These are phyloP conservation scores for Globisporangium okanoganense DNA, from an alignment of 352 stramenopile genomes.

Conservation along the genomic window DNA sequence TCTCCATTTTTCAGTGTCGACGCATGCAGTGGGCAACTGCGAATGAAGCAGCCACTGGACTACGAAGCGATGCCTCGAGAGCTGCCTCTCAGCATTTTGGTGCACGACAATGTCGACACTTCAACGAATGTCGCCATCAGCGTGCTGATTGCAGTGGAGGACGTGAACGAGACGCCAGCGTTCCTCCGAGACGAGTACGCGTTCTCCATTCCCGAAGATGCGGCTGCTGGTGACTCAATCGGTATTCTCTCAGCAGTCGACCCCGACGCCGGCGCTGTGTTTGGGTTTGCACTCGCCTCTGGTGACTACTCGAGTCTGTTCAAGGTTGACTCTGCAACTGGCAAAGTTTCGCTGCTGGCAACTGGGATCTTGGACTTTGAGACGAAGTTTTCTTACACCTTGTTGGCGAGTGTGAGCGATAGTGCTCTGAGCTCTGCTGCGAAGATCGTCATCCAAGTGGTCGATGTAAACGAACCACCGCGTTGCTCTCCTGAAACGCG, in stretches of 20 bases:
- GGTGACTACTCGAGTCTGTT: constrained; percentile 1
- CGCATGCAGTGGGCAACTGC: constrained; percentile 43
- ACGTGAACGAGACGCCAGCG: constrained; percentile 5
- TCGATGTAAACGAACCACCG: constrained; percentile 11
- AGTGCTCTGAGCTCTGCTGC: neutral
- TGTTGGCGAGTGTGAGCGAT: constrained; percentile 6
- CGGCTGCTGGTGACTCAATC: neutral
- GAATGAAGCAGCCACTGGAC: constrained; percentile 29
- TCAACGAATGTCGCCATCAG: neutral
- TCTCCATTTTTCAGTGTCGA: constrained; percentile 44
- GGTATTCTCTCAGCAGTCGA: neutral
- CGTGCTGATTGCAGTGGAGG: neutral
- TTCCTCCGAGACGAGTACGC: constrained; percentile 2
- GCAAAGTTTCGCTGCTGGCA: neutral
- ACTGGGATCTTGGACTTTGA: neutral
- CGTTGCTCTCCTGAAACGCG: neutral
- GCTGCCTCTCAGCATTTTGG: constrained; percentile 2
- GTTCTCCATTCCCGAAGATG: constrained; percentile 5
- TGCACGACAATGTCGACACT: constrained; percentile 7
- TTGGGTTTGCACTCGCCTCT: neutral
- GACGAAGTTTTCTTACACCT: neutral
- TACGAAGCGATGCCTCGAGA: constrained; percentile 25
- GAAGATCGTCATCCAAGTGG: constrained; percentile 2
- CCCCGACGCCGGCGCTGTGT: neutral
- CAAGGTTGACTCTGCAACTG: constrained; percentile 4